phyloP scores from a whole-genome alignment of 345 rosid species.

The Iberis pinnata region DNA sequence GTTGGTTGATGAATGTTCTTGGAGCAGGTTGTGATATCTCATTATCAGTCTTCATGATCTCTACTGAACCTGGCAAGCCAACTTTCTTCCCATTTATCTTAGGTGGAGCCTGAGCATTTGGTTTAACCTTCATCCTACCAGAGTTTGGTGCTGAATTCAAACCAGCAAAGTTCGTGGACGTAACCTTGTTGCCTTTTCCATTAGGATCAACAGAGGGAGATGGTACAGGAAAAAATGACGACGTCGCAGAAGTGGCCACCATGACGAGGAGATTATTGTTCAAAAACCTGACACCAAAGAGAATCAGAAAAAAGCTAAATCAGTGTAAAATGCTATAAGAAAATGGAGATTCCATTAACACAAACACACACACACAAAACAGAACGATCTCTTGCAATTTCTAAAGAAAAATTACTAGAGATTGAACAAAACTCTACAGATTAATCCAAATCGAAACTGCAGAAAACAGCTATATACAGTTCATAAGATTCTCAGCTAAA shows the following conservation, averaged over 20 bases:
- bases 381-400: too few species aligned
- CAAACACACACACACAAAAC: too few species aligned
- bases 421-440: too few species aligned
- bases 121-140: slow-evolving; percentile 67
- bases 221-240: slow-evolving; percentile 59
- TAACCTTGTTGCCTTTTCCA: slow-evolving; percentile 43
- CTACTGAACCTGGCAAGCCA: slow-evolving; percentile 39
- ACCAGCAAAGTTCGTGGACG: slow-evolving; percentile 46
- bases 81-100: slow-evolving; percentile 75
- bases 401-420: too few species aligned
- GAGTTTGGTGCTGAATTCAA: slow-evolving; percentile 39
- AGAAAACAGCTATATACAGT: too few species aligned
- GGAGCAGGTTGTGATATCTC: slow-evolving; percentile 53
- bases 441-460: too few species aligned
- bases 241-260: slow-evolving; percentile 74
- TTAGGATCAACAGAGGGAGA: slow-evolving; percentile 45
- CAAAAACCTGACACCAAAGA: slow-evolving; percentile 15
- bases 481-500: too few species aligned
- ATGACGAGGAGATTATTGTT: slow-evolving; percentile 33
- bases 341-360: too few species aligned
- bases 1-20: slow-evolving; percentile 80
- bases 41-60: slow-evolving; percentile 45
- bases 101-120: slow-evolving; percentile 82
- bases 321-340: too few species aligned
- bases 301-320: neutral